These are phyloP conservation scores for Phytophthora pinifolia DNA, from an alignment of 352 stramenopile species.

Conservation along the genomic window DNA sequence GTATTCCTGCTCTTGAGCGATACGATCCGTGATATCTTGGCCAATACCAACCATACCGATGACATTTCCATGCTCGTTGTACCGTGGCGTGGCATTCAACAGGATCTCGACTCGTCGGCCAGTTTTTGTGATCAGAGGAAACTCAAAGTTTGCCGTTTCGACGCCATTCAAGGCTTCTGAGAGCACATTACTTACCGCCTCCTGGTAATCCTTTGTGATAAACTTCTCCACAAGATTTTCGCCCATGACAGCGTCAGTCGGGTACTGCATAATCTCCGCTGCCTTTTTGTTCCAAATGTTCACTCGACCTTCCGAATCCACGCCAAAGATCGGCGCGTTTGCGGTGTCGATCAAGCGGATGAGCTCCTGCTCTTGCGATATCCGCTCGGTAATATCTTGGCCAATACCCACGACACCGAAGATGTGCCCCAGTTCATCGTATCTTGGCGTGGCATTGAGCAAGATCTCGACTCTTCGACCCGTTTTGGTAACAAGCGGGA, in stretches of 20 bases:
- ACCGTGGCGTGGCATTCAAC: constrained; percentile 37
- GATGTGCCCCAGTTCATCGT: too few relatives aligned
- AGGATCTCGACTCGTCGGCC: constrained; percentile 32
- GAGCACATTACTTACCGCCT: constrained; percentile 33
- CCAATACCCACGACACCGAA: constrained; percentile 68
- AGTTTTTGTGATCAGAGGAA: constrained; percentile 39
- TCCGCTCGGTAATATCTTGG: constrained; percentile 50
- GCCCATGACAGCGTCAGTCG: constrained; percentile 34
- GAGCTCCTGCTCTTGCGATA: constrained; percentile 53
- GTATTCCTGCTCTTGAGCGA: constrained; percentile 57
- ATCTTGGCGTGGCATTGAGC: too few relatives aligned
- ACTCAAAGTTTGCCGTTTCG: constrained; percentile 25
- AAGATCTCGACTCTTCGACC: too few relatives aligned
- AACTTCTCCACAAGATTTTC: too few relatives aligned
- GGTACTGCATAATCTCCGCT: constrained; percentile 39
- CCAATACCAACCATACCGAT: constrained; percentile 44
- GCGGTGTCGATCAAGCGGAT: constrained; percentile 48
- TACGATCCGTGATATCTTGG: constrained; percentile 47
- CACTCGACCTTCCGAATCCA: constrained; percentile 40
- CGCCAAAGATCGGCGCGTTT: constrained; percentile 53
- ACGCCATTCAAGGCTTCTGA: constrained; percentile 38
- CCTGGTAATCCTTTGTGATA: constrained; percentile 26
- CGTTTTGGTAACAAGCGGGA: too few relatives aligned
- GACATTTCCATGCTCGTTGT: constrained; percentile 35
- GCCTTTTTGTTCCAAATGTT: constrained; percentile 55